These are phyloP conservation scores for Kwoniella heveanensis DNA, from an alignment of 768 basidiomycete genomes.

Conservation along the genomic window DNA sequence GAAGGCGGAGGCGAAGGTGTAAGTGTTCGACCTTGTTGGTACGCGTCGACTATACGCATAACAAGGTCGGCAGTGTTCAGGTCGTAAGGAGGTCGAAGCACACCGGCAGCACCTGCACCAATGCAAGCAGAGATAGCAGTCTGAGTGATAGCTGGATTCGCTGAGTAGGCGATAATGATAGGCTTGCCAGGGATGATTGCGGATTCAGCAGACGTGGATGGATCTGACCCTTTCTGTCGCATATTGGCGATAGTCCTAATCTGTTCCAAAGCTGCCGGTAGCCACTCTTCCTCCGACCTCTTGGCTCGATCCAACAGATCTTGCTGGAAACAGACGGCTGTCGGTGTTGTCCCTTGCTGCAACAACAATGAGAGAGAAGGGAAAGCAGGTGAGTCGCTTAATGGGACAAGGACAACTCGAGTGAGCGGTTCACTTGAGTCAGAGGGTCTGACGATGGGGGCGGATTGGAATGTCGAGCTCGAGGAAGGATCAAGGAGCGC, in stretches of 20 bases:
- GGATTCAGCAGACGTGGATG: background rate
- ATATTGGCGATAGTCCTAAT: constrained; percentile 37
- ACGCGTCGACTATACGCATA: constrained; percentile 34
- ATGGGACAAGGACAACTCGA: constrained; percentile 51
- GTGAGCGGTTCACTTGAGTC: constrained; percentile 25
- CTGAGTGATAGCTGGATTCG: constrained; percentile 47
- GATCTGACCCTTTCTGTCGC: constrained; percentile 14
- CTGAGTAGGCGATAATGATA: constrained; percentile 53
- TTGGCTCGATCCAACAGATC: constrained; percentile 52
- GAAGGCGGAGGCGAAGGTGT: constrained; percentile 26
- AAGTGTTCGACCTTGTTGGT: constrained; percentile 30
- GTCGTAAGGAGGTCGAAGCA: constrained; percentile 54
- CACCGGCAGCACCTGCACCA: constrained; percentile 48
- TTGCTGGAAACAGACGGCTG: constrained; percentile 56
- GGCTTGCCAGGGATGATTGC: constrained; percentile 8
- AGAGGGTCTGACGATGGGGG: constrained; percentile 28
- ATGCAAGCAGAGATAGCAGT: constrained; percentile 43
- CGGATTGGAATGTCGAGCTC: constrained; percentile 25
- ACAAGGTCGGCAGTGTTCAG: constrained; percentile 34
- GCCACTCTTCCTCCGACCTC: constrained; percentile 53
- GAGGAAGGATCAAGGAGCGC: constrained; percentile 28
- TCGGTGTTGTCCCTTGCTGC: constrained; percentile 51
- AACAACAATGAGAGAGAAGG: constrained; percentile 52
- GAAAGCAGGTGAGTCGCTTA: constrained; percentile 52
- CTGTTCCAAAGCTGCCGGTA: constrained; percentile 48